These are phyloP conservation scores for Haplosporangium sp. DNA, from an alignment of 371 early-diverging fungal genomes.

Conservation along the genomic window DNA sequence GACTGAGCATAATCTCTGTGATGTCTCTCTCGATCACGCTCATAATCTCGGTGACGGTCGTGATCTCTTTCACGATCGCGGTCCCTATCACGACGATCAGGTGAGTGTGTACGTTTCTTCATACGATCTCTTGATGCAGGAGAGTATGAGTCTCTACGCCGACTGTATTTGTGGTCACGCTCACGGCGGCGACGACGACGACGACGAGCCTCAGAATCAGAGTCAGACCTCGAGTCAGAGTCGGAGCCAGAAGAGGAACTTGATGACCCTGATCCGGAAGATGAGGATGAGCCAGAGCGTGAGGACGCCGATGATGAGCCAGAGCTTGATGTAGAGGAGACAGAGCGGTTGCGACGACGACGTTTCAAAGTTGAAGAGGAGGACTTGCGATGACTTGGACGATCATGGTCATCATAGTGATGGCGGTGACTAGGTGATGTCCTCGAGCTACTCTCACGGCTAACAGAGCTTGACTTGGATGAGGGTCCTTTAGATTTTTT, in stretches of 20 bases:
- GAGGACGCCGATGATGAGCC: slow-evolving; percentile 9
- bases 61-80: slow-evolving; percentile 2
- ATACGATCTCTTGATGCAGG: slow-evolving; percentile 15
- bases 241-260: slow-evolving; percentile 31
- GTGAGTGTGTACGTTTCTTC: slow-evolving; percentile 29
- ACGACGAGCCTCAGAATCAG: slow-evolving; percentile 20
- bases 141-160: slow-evolving; percentile 17
- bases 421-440: slow-evolving; percentile 12
- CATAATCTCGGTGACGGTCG: slow-evolving; percentile 11
- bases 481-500: slow-evolving; percentile 31
- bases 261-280: slow-evolving; percentile 14
- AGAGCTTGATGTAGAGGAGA: slow-evolving; percentile 12
- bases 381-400: slow-evolving; percentile 14
- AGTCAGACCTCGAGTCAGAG: slow-evolving; percentile 20
- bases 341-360: slow-evolving; percentile 21
- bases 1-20: slow-evolving; percentile 9
- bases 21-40: slow-evolving; percentile 20
- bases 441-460: slow-evolving; percentile 11
- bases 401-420: neutral
- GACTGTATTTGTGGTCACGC: slow-evolving; percentile 1
- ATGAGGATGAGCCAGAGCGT: slow-evolving; percentile 1
- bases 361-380: slow-evolving; percentile 25
- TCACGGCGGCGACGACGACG: slow-evolving; percentile 17
- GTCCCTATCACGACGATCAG: slow-evolving; percentile 28
- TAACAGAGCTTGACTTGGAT: slow-evolving; percentile 9